phyloP scores from a whole-genome alignment of 331 rosid genomes.

The Saraca asoca region DNA sequence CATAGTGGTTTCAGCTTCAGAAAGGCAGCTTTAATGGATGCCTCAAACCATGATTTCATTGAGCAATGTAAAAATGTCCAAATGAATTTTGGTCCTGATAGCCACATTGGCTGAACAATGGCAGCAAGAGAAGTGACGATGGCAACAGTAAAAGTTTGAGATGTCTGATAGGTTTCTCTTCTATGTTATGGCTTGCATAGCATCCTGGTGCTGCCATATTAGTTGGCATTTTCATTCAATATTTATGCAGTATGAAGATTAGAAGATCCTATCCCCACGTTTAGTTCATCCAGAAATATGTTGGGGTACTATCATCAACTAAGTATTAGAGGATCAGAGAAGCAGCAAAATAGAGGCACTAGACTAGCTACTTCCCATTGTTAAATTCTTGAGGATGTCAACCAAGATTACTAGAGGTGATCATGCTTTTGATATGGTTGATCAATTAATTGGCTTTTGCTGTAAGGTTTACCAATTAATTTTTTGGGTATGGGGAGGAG shows the following conservation, averaged over 20 bases:
- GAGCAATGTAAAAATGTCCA: neutral
- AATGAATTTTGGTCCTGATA: neutral
- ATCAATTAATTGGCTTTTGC: too few relatives aligned
- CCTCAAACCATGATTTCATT: slow-evolving; percentile 6
- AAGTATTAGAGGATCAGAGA: too few relatives aligned
- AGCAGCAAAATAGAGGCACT: neutral
- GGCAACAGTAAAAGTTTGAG: too few relatives aligned
- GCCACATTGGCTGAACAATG: too few relatives aligned
- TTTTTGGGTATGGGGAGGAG: too few relatives aligned
- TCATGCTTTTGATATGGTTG: neutral
- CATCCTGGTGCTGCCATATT: too few relatives aligned
- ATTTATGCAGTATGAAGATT: slow-evolving; percentile 22
- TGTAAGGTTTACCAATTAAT: too few relatives aligned
- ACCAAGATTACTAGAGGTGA: neutral
- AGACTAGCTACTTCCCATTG: neutral
- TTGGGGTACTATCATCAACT: too few relatives aligned
- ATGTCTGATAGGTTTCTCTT: too few relatives aligned
- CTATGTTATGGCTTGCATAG: too few relatives aligned
- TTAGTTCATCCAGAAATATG: neutral
- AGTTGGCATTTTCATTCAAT: slow-evolving; percentile 7
- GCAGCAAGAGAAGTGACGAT: too few relatives aligned
- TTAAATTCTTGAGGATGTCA: neutral
- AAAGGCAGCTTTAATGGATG: slow-evolving; percentile 4
- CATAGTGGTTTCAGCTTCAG: neutral
- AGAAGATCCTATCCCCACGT: slow-evolving; percentile 22